These are phyloP conservation scores for Closterium sp. DNA, from an alignment of 139 green algal genomes.

Conservation along the genomic window DNA sequence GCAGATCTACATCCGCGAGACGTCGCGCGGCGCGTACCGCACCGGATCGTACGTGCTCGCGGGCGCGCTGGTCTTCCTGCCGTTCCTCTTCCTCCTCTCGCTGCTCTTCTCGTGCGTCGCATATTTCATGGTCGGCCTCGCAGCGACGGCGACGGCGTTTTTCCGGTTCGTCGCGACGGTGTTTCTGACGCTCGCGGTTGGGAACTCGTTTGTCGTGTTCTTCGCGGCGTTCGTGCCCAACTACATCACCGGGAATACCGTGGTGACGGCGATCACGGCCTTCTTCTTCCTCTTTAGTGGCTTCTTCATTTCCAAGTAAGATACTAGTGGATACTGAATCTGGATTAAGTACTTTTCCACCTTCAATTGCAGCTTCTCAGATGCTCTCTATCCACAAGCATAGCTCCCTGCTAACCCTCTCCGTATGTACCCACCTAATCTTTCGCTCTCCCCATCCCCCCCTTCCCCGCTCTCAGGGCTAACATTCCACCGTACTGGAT, in stretches of 20 bases:
- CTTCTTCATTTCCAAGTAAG: slow-evolving; percentile 48
- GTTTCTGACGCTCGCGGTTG: slow-evolving; percentile 42
- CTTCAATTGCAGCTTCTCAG: slow-evolving; percentile 44
- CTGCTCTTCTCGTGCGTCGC: slow-evolving; percentile 52
- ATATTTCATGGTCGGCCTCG: slow-evolving; percentile 50
- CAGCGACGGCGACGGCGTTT: slow-evolving; percentile 11
- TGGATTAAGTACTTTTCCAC: not conserved
- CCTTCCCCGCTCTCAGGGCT: not conserved
- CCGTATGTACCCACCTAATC: not conserved
- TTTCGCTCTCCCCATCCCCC: not conserved
- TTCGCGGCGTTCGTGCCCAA: slow-evolving; percentile 50
- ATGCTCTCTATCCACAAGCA: slow-evolving; percentile 32
- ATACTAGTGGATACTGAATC: not conserved
- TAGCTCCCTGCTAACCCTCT: not conserved
- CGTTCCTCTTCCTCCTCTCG: slow-evolving; percentile 52
- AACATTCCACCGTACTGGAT: slow-evolving; percentile 50
- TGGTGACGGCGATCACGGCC: slow-evolving; percentile 51
- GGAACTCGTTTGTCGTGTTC: slow-evolving; percentile 53
- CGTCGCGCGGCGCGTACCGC: slow-evolving; percentile 53
- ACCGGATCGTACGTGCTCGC: slow-evolving; percentile 51
- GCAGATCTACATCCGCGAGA: slow-evolving; percentile 57
- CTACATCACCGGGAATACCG: slow-evolving; percentile 53
- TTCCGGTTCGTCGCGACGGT: slow-evolving; percentile 48
- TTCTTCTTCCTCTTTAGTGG: slow-evolving; percentile 55
- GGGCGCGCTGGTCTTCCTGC: slow-evolving; percentile 46